Conservation (phyloP, 352 stramenopile genomes). For the Phytophthora chlamydospora region DNA sequence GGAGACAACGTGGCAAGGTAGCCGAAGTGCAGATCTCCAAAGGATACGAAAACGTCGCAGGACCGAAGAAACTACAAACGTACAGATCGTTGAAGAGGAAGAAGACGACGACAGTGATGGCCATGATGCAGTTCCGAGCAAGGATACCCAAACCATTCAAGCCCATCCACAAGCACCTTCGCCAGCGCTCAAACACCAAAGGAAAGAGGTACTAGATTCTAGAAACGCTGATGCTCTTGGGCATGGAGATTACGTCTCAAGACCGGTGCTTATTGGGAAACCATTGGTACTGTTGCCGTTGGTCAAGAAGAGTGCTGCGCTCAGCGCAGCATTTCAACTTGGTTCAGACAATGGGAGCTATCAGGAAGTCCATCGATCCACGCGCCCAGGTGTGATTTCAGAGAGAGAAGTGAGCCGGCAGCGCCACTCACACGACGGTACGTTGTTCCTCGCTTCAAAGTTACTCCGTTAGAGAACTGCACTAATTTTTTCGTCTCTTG, state of each 20-base stretch:
- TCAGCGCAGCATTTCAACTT: slow-evolving; percentile 39
- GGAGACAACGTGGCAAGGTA: slow-evolving; percentile 13
- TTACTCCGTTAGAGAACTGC: neutral
- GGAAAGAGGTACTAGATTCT: neutral
- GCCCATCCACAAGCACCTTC: neutral
- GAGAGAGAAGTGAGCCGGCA: slow-evolving; percentile 55
- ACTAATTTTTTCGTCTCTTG: neutral
- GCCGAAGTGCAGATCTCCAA: neutral
- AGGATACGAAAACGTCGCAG: slow-evolving; percentile 29
- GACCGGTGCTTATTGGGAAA: slow-evolving; percentile 27
- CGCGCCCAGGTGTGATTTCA: slow-evolving; percentile 63
- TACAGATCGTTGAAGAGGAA: slow-evolving; percentile 49
- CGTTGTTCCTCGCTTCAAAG: neutral
- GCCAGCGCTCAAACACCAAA: neutral
- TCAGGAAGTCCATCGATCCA: slow-evolving; percentile 2
- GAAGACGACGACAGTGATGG: slow-evolving; percentile 39
- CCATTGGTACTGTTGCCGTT: slow-evolving; percentile 12
- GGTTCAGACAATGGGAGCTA: slow-evolving; percentile 1
- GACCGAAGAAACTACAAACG: slow-evolving; percentile 10
- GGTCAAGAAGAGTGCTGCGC: slow-evolving; percentile 21
- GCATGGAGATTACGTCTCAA: neutral
- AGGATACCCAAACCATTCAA: neutral
- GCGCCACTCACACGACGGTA: slow-evolving; percentile 45
- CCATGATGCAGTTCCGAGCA: neutral
- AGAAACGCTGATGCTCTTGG: no score